Evolutionary conservation across 2,329 filamentous ascomycete species (phyloP).

Genomic region (Leptographium galeiforme): DNA sequence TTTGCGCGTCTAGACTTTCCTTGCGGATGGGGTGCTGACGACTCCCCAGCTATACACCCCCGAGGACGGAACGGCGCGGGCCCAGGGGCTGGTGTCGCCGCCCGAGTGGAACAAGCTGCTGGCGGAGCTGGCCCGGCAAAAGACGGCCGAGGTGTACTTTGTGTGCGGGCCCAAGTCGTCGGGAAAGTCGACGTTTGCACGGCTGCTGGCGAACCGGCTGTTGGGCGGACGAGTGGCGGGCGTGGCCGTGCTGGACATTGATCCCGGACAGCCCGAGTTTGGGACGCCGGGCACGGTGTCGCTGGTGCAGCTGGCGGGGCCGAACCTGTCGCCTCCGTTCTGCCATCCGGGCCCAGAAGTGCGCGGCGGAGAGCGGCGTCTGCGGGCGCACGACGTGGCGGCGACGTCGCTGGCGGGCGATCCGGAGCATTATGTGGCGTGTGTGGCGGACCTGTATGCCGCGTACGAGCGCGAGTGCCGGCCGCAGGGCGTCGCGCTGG

Average conservation of each 20-base stretch:
- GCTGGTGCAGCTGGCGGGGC: slow-evolving; percentile 44
- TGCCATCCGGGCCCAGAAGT: slow-evolving; percentile 34
- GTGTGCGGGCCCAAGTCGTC: slow-evolving; percentile 59
- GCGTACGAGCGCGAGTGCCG: slow-evolving; percentile 36
- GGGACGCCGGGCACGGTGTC: slow-evolving; percentile 56
- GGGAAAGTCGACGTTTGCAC: slow-evolving; percentile 64
- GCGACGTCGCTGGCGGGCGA: slow-evolving; percentile 52
- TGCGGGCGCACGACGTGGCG: slow-evolving; percentile 55
- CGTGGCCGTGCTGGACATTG: slow-evolving; percentile 57
- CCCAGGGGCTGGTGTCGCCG: slow-evolving; percentile 43
- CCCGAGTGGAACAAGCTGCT: slow-evolving; percentile 48
- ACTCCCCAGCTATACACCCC: slow-evolving; percentile 36
- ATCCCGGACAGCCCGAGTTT: slow-evolving; percentile 68
- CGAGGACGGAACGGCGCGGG: slow-evolving; percentile 20
- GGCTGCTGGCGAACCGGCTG: slow-evolving; percentile 51
- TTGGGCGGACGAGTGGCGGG: slow-evolving; percentile 33
- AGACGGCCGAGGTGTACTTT: slow-evolving; percentile 27
- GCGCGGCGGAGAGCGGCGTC: slow-evolving; percentile 22
- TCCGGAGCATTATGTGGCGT: slow-evolving; percentile 51
- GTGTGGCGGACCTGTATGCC: slow-evolving; percentile 47
- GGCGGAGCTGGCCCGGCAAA: slow-evolving; percentile 26
- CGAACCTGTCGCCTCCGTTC: slow-evolving; percentile 55
- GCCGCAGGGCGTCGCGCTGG: slow-evolving; percentile 34
- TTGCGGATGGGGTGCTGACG: not conserved
- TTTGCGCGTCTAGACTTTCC: not conserved